Evolutionary conservation across 2,329 filamentous ascomycete species (phyloP).

Genomic region (Chaetomium globosum): DNA sequence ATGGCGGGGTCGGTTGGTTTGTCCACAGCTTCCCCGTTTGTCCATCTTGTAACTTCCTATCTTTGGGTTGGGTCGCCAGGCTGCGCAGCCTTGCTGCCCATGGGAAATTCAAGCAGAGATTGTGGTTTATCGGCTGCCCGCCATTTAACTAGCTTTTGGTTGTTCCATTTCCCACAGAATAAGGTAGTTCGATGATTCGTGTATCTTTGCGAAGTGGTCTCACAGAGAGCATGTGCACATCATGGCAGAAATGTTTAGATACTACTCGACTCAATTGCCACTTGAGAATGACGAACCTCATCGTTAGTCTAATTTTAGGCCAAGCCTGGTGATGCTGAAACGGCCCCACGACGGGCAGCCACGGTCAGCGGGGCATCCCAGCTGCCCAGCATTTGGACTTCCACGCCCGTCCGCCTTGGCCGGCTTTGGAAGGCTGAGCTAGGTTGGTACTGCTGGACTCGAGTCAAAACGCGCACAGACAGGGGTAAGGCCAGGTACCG

Average conservation of each 20-base stretch:
- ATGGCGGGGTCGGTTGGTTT: no score
- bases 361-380: constrained; percentile 24
- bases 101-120: not conserved
- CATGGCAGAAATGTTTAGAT: not conserved
- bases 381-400: constrained; percentile 23
- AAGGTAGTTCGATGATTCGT: not conserved
- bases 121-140: not conserved
- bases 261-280: not conserved
- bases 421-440: constrained; percentile 17
- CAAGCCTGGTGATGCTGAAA: constrained; percentile 13
- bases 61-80: not conserved
- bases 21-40: no score
- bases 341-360: constrained; percentile 24
- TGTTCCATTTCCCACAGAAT: not conserved
- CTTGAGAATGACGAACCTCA: not conserved
- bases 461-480: not conserved
- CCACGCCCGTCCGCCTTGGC: constrained; percentile 28
- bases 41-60: not conserved
- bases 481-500: constrained; percentile 19
- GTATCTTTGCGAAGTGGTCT: not conserved
- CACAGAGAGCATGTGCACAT: not conserved
- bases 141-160: not conserved
- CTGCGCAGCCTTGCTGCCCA: not conserved
- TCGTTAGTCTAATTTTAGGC: constrained; percentile 11
- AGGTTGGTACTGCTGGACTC: constrained; percentile 17